A percentile compares a stretch with the other conserved stretches of the same genome.
Evolutionary conservation across 2,329 filamentous ascomycete species (phyloP).

Genomic region (Fonsecaea nubica): DNA sequence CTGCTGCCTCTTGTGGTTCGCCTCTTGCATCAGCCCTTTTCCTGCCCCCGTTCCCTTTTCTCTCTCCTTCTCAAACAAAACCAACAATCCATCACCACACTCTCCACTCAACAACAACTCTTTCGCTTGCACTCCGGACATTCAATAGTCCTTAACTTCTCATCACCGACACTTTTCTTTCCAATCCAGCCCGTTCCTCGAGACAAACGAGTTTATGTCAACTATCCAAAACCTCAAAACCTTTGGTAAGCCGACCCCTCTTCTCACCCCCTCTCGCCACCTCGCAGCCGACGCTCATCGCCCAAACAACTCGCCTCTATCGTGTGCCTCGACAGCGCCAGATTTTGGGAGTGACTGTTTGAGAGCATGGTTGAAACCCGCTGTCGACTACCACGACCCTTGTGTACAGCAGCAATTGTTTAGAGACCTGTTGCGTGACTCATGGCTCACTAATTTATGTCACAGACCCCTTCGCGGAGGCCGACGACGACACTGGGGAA

Average conservation of each 20-base stretch:
- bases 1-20: slow-evolving; percentile 3
- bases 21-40: slow-evolving; percentile 10
- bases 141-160: slow-evolving; percentile 1
- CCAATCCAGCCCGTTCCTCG: slow-evolving; percentile 21
- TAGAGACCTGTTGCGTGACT: slow-evolving; percentile 10
- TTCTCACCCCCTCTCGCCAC: slow-evolving; percentile 23
- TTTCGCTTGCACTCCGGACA: slow-evolving; percentile 14
- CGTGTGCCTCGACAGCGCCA: slow-evolving; percentile 13
- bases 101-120: slow-evolving; percentile 27
- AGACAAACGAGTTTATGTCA: slow-evolving; percentile 83
- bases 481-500: slow-evolving; percentile 98
- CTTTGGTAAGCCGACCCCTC: slow-evolving; percentile 70
- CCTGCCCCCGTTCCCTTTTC: slow-evolving; percentile 18
- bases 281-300: neutral
- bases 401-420: neutral
- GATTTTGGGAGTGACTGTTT: neutral
- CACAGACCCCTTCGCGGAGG: slow-evolving; percentile 99
- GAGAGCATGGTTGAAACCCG: neutral
- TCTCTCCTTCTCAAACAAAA: slow-evolving; percentile 19
- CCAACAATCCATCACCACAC: slow-evolving; percentile 26
- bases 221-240: slow-evolving; percentile 94
- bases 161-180: slow-evolving; percentile 9
- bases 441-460: slow-evolving; percentile 25
- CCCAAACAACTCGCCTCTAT: neutral
- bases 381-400: neutral